These are phyloP conservation scores for Chenopodium formosanum DNA, from an alignment of 148 eudicot species.

Conservation along the genomic window DNA sequence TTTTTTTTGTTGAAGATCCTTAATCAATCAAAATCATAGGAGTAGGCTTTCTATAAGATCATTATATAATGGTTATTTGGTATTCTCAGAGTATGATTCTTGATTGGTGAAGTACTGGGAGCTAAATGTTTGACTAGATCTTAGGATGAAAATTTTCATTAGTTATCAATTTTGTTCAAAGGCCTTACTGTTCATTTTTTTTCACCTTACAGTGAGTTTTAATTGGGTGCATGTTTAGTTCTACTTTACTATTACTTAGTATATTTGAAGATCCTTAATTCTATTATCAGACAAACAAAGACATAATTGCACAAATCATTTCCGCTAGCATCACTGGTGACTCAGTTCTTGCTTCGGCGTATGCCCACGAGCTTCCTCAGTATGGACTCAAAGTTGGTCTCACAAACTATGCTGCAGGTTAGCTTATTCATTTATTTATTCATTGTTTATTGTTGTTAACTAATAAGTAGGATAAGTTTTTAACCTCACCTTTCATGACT, in stretches of 20 bases:
- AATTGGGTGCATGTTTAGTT: not conserved
- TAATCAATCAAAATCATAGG: too few species aligned
- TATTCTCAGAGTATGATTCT: not conserved
- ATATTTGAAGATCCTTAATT: conserved; percentile 31
- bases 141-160: not conserved
- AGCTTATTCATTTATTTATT: not conserved
- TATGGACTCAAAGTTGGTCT: conserved; percentile 77
- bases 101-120: not conserved
- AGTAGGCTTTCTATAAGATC: not conserved
- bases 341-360: conserved; percentile 62
- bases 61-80: not conserved
- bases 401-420: conserved; percentile 79
- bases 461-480: too few species aligned
- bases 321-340: conserved; percentile 76
- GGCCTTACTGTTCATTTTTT: not conserved
- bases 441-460: not conserved
- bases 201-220: not conserved
- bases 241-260: not conserved
- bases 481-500: not conserved
- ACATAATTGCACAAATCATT: conserved; percentile 59
- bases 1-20: not conserved
- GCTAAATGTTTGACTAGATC: not conserved
- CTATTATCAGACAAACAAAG: conserved; percentile 61
- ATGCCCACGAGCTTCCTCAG: conserved; percentile 74
- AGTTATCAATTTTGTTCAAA: not conserved